Conservation (phyloP, 225 moss, liverwort and hornwort species). For the Neckera pumila region DNA sequence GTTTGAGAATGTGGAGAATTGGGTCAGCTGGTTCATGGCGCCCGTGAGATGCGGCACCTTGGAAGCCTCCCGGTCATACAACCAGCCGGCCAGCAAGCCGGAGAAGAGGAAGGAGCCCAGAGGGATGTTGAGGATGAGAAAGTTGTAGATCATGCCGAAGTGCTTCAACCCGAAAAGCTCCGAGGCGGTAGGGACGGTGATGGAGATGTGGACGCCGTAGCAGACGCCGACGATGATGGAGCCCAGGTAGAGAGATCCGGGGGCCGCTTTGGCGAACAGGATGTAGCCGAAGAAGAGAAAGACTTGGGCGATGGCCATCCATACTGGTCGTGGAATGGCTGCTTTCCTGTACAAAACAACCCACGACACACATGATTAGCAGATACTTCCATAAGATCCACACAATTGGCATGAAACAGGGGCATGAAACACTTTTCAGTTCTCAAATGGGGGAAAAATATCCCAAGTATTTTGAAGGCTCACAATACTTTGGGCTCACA, state of each 20-base stretch:
- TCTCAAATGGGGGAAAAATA: neutral
- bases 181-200: constrained; percentile 71
- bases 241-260: constrained; percentile 58
- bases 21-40: neutral
- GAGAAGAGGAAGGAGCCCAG: constrained; percentile 89
- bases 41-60: neutral
- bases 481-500: neutral
- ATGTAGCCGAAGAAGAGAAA: constrained; percentile 66
- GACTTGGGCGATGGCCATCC: constrained; percentile 67
- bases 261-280: constrained; percentile 47
- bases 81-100: constrained; percentile 67
- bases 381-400: neutral
- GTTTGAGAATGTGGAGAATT: neutral
- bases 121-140: constrained; percentile 74
- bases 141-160: constrained; percentile 75
- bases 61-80: constrained; percentile 64
- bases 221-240: constrained; percentile 73
- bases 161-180: constrained; percentile 79
- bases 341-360: constrained; percentile 23
- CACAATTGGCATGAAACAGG: neutral
- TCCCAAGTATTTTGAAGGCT: neutral
- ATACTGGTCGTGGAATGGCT: constrained; percentile 74
- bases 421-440: too few relatives aligned
- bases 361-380: neutral
- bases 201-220: constrained; percentile 76